These are phyloP conservation scores for Tuber melanosporum DNA, from an alignment of 495 filamentous ascomycete genomes.

Conservation along the genomic window DNA sequence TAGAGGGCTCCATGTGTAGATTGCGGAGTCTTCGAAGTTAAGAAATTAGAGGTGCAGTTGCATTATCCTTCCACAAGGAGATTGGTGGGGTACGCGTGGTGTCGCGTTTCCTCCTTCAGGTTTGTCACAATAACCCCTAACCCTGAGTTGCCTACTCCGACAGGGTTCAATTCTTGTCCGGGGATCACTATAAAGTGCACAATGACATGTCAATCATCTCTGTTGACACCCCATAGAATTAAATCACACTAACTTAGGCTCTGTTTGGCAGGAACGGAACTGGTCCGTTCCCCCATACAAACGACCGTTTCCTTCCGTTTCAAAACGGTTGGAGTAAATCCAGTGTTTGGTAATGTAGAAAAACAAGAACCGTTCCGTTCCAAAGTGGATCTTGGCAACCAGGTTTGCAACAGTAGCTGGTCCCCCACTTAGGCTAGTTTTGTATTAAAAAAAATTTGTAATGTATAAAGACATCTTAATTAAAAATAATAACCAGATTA, in stretches of 20 bases:
- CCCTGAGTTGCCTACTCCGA: not conserved
- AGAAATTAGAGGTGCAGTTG: conserved; percentile 13
- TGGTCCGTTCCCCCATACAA: too few species aligned
- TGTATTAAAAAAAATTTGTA: too few species aligned
- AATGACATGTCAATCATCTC: not conserved
- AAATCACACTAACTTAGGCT: not conserved
- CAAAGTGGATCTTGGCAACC: too few species aligned
- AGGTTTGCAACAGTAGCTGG: too few species aligned
- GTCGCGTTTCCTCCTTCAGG: not conserved
- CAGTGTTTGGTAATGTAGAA: too few species aligned
- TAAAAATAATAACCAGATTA: too few species aligned
- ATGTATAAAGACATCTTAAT: too few species aligned
- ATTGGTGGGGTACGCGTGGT: conserved; percentile 15
- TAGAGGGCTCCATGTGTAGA: conserved; percentile 1
- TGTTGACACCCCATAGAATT: not conserved
- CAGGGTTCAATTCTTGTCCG: not conserved
- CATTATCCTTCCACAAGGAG: conserved; percentile 19
- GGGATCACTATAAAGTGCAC: not conserved
- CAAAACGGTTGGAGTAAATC: too few species aligned
- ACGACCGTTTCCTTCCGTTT: too few species aligned
- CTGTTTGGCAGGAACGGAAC: too few species aligned
- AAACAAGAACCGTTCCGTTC: too few species aligned
- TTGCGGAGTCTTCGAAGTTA: not conserved
- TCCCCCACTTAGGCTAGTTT: too few species aligned
- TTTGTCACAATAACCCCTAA: conserved; percentile 2